A percentile compares a stretch with the other conserved stretches of the same genome.
Evolutionary conservation across 2,329 filamentous ascomycete species (phyloP).

Genomic region (Sarocladium brachiariae): DNA sequence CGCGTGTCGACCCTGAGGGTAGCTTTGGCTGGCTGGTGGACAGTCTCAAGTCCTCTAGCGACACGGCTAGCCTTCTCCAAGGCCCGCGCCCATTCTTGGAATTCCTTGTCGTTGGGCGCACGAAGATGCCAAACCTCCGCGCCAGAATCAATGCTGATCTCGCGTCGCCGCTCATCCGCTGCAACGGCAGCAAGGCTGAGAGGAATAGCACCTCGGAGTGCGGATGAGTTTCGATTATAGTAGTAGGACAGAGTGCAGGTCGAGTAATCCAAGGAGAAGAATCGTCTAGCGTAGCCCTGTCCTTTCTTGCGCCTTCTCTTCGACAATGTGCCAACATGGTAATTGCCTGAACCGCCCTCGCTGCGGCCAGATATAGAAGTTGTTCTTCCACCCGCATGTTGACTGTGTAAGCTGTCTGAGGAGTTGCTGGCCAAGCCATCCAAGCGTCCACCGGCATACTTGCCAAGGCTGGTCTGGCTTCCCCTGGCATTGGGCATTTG

Average conservation of each 20-base stretch:
- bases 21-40: conserved; percentile 19
- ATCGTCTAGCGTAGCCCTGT: conserved; percentile 86
- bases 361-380: conserved; percentile 47
- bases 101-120: conserved; percentile 76
- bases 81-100: conserved; percentile 78
- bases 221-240: conserved; percentile 86
- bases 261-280: conserved; percentile 93
- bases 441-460: conserved; percentile 37
- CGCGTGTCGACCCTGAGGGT: conserved; percentile 22
- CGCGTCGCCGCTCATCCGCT: conserved; percentile 77
- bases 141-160: conserved; percentile 94
- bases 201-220: conserved; percentile 85
- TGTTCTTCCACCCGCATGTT: conserved; percentile 34
- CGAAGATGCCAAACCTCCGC: conserved; percentile 95
- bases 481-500: conserved; percentile 30
- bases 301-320: conserved; percentile 91
- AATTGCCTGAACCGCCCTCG: conserved; percentile 38
- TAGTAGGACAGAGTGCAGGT: conserved; percentile 96
- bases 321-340: conserved; percentile 77
- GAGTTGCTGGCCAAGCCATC: conserved; percentile 45
- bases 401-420: conserved; percentile 54
- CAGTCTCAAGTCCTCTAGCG: conserved; percentile 45
- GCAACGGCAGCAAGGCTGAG: conserved; percentile 86
- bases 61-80: conserved; percentile 73
- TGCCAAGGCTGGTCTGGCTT: conserved; percentile 48